Evolutionary conservation across 1,139 yeast species (phyloP).

Genomic region (Candida smagusa): DNA sequence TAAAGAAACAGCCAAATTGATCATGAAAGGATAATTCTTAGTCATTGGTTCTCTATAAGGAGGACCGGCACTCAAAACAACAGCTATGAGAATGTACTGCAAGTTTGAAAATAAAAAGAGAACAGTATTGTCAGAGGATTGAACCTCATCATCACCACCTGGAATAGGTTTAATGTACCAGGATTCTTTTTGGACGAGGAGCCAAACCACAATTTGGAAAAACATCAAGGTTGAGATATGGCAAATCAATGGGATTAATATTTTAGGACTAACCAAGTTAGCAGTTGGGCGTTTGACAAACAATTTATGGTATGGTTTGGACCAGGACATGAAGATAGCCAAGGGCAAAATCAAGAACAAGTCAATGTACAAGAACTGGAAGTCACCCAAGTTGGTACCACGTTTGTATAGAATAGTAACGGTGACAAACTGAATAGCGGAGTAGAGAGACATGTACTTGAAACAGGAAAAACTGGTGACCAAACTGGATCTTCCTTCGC

Average conservation of each 20-base stretch:
- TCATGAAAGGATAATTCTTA: slow-evolving; percentile 67
- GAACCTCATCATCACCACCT: slow-evolving; percentile 81
- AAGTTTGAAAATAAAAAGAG: slow-evolving; percentile 78
- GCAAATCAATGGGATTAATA: slow-evolving; percentile 74
- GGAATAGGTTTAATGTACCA: slow-evolving; percentile 86
- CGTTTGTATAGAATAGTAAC: slow-evolving; percentile 80
- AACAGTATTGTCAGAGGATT: slow-evolving; percentile 85
- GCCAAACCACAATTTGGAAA: slow-evolving; percentile 73
- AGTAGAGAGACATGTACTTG: slow-evolving; percentile 95
- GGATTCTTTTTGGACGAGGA: slow-evolving; percentile 47
- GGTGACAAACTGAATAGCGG: slow-evolving; percentile 91
- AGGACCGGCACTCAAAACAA: slow-evolving; percentile 83
- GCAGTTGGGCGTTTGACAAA: slow-evolving; percentile 86
- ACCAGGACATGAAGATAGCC: slow-evolving; percentile 97
- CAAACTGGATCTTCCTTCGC: slow-evolving; percentile 91
- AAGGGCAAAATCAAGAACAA: slow-evolving; percentile 84
- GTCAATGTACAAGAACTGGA: slow-evolving; percentile 93
- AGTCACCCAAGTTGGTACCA: slow-evolving; percentile 95
- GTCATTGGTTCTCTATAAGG: slow-evolving; percentile 86
- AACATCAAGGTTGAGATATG: slow-evolving; percentile 60
- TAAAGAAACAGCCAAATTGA: slow-evolving; percentile 53
- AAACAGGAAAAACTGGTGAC: slow-evolving; percentile 96
- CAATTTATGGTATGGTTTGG: slow-evolving; percentile 66
- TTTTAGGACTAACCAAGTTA: slow-evolving; percentile 84
- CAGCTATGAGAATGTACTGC: slow-evolving; percentile 83